Base-by-base conservation (phyloP, 2,329 filamentous ascomycete genomes). In the Coniochaeta sp. region DNA sequence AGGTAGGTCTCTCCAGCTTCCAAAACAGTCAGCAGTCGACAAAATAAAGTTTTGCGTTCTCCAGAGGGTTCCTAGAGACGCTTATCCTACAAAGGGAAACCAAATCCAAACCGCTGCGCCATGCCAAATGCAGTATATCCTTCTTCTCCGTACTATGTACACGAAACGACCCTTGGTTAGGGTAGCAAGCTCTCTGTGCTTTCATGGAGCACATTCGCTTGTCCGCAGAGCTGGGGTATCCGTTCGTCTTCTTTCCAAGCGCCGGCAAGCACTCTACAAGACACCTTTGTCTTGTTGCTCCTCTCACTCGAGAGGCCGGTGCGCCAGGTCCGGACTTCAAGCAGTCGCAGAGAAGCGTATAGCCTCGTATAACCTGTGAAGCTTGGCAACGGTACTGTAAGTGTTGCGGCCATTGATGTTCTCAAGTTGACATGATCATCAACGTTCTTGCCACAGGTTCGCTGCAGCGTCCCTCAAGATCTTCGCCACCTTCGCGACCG, bases 401-500 rank as follows among this genome's bases (percentile, higher is more conserved):
- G n/a, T n/a, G n/a, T n/a, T 19, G 19, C 19, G 43, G 7, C 43
- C 43, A 33, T 50, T 16, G 26, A 28, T 17, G 5, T 31, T 17
- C 31, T 4, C 22, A 26, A 12, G 6, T 4, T 17, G 22, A 52
- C 9, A 26, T 17, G n/a, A 24, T 12, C 47, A 28, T 26, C 47
- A 47, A 14, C 12, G 12, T 7, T 52, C 24, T n/a, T 31, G 47
- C 47, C 47, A 52, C 34, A 72, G 54, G 26, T 65, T 66, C 2
- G 67, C 65, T 0, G 81, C 83, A 33, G 91, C 91, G 58, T 77
- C 73, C 59, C 77, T 79, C 59, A 97, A 75, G 55, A 91, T 86
- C 12, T 75, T 76, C 1, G 91, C 89, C 26, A 90, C 88, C 73
- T 88, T 91, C 65, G 88, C 79, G 33, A 96, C 81, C 70, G 89